Conservation (phyloP, 192 early-diverging fungal species). For the Chytriomyces sp. region DNA sequence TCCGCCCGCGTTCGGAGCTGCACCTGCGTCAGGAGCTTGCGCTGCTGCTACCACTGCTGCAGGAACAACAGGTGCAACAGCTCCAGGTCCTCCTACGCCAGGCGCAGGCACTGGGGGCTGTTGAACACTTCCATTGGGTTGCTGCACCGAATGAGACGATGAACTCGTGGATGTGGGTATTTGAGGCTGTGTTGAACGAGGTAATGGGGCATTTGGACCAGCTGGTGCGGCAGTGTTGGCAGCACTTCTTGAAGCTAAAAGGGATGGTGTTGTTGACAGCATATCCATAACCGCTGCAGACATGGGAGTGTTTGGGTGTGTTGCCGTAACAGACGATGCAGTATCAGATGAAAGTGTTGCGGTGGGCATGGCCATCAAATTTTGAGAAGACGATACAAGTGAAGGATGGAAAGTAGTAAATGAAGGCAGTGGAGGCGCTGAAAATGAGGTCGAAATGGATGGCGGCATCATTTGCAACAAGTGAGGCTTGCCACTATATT, state of each 20-base stretch:
- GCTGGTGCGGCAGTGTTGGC: background rate
- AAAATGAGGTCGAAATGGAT: background rate
- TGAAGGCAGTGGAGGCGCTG: background rate
- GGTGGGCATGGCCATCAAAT: background rate
- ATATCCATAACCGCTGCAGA: too few species aligned
- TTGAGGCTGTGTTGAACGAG: too few species aligned
- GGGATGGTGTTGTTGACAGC: background rate
- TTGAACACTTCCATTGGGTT: too few species aligned
- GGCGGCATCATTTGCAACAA: background rate
- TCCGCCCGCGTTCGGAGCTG: background rate
- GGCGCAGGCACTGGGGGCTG: too few species aligned
- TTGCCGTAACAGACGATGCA: background rate
- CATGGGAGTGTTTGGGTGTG: too few species aligned
- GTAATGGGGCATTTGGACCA: too few species aligned
- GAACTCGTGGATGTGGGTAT: too few species aligned
- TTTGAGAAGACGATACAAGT: background rate
- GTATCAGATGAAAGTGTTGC: background rate
- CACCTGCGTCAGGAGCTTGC: background rate
- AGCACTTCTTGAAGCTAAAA: background rate
- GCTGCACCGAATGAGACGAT: too few species aligned
- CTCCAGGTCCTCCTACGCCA: background rate
- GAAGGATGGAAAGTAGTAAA: background rate
- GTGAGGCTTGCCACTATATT: slow-evolving; percentile 1
- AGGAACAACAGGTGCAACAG: background rate
- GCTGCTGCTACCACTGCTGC: background rate